Evolutionary conservation across 768 basidiomycete species (phyloP).

Genomic region (Dentipellis fragilis): DNA sequence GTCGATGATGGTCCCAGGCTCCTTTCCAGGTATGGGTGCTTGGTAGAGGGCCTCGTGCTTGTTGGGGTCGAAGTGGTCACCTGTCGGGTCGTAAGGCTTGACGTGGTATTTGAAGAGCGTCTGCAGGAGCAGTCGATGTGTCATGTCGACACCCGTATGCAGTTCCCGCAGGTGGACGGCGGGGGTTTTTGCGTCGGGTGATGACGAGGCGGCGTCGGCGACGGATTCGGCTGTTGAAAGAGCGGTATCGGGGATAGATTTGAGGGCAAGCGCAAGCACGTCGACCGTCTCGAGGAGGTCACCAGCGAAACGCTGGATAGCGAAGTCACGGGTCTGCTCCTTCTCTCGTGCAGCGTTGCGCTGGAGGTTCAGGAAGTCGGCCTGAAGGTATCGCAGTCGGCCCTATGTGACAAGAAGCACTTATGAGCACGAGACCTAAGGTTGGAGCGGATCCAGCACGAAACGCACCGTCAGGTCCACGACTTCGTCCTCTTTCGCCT

Average conservation of each 20-base stretch:
- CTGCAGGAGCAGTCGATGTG: constrained; percentile 80
- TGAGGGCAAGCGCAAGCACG: constrained; percentile 76
- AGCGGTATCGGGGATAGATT: constrained; percentile 55
- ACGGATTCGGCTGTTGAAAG: constrained; percentile 29
- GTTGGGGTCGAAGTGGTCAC: constrained; percentile 93
- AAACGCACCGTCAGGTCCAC: constrained; percentile 70
- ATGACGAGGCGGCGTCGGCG: constrained; percentile 8
- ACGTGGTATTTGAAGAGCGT: constrained; percentile 89
- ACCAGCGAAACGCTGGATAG: constrained; percentile 84
- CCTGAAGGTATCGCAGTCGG: constrained; percentile 84
- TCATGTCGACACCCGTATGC: constrained; percentile 83
- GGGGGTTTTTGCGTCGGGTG: constrained; percentile 37
- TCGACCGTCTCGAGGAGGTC: constrained; percentile 88
- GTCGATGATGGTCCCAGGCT: constrained; percentile 83
- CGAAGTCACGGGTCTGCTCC: constrained; percentile 87
- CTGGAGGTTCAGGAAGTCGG: constrained; percentile 93
- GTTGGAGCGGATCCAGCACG: not conserved
- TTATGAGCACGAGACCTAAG: constrained; percentile 5
- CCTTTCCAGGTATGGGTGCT: constrained; percentile 81
- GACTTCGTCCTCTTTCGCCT: constrained; percentile 75
- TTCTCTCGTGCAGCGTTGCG: constrained; percentile 87
- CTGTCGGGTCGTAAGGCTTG: constrained; percentile 84
- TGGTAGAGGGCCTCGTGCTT: constrained; percentile 92
- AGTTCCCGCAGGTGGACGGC: constrained; percentile 58
- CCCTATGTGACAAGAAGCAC: constrained; percentile 35